These are phyloP conservation scores for Microdochium bolleyi DNA, from an alignment of 2,329 filamentous ascomycete species.

Conservation along the genomic window DNA sequence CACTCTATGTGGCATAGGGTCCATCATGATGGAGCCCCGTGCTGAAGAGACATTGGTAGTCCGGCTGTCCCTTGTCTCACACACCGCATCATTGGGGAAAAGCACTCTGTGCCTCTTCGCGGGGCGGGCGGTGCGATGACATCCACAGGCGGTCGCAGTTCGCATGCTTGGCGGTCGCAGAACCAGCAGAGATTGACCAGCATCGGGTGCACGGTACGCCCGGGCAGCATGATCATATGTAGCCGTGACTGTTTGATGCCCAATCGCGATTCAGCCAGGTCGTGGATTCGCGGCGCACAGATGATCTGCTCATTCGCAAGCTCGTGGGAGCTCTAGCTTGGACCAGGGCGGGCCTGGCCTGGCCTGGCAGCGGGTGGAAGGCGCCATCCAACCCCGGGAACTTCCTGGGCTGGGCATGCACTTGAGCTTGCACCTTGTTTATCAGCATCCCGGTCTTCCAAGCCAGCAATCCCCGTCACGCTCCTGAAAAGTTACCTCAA, in stretches of 20 bases:
- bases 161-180: too few relatives aligned
- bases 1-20: not conserved
- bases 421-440: slow-evolving; percentile 21
- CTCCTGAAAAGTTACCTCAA: not conserved
- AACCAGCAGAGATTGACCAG: too few relatives aligned
- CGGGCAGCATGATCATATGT: too few relatives aligned
- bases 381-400: not conserved
- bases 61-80: not conserved
- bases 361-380: not conserved
- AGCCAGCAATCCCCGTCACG: not conserved
- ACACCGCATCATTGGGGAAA: not conserved
- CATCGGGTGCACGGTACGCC: too few relatives aligned
- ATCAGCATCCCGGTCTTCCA: slow-evolving; percentile 23
- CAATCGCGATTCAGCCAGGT: too few relatives aligned
- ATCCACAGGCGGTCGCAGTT: too few relatives aligned
- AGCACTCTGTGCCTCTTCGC: too few relatives aligned
- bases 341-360: not conserved
- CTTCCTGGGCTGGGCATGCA: not conserved
- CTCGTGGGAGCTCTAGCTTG: not conserved
- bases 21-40: not conserved
- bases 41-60: not conserved
- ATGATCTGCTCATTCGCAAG: too few relatives aligned
- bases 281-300: too few relatives aligned
- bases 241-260: too few relatives aligned
- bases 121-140: too few relatives aligned